A percentile compares a stretch with the other conserved stretches of the same genome.
Evolutionary conservation across 129 eudicot species (phyloP).

Genomic region (Artemisia argyi): DNA sequence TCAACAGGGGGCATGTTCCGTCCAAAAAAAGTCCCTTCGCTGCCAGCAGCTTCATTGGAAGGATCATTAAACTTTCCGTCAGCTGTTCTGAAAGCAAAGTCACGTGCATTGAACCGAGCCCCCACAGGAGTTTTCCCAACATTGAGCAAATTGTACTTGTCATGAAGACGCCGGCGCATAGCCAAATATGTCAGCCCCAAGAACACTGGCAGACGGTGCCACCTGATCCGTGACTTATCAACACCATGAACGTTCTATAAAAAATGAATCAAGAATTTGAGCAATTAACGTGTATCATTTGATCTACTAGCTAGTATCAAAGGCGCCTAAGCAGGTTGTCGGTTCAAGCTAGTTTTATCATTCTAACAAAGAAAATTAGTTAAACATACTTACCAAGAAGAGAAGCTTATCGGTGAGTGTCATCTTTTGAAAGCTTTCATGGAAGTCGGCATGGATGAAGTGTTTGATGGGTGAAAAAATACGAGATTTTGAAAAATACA

Average conservation of each 20-base stretch:
- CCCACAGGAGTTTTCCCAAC: slow-evolving; percentile 46
- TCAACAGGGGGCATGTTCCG: too few relatives aligned
- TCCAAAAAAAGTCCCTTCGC: too few relatives aligned
- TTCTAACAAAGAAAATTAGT: not conserved
- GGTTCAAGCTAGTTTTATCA: too few relatives aligned
- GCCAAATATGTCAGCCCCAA: slow-evolving; percentile 50
- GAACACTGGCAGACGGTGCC: slow-evolving; percentile 64
- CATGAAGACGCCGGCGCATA: slow-evolving; percentile 64
- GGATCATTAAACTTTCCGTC: too few relatives aligned
- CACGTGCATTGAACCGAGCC: slow-evolving; percentile 29
- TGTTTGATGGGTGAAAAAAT: slow-evolving; percentile 24
- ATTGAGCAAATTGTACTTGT: slow-evolving; percentile 51
- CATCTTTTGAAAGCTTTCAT: slow-evolving; percentile 44
- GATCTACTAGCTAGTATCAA: not conserved
- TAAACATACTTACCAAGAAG: slow-evolving; percentile 41
- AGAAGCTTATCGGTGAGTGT: slow-evolving; percentile 43
- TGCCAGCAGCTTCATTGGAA: too few relatives aligned
- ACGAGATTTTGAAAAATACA: slow-evolving; percentile 10
- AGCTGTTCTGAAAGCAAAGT: slow-evolving; percentile 14
- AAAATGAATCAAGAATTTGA: not conserved
- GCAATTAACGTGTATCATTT: not conserved
- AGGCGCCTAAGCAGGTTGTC: too few relatives aligned
- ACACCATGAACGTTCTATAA: slow-evolving; percentile 47
- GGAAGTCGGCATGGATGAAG: slow-evolving; percentile 50
- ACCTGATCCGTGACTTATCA: slow-evolving; percentile 40